Evolutionary conservation across 2,329 filamentous ascomycete species (phyloP).

Genomic region (Colletotrichum acutatum): DNA sequence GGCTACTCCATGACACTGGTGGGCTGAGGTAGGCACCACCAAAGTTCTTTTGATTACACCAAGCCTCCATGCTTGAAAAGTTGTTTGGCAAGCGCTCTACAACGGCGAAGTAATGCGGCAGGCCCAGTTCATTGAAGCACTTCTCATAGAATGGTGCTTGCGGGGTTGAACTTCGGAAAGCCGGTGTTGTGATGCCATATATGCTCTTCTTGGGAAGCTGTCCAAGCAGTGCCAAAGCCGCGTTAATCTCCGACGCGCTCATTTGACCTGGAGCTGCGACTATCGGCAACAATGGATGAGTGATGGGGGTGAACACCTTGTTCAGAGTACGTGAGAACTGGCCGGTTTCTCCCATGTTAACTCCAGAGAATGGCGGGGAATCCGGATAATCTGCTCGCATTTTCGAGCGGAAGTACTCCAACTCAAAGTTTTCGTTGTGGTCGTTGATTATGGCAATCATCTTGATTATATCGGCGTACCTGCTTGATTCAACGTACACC

Average conservation of each 20-base stretch:
- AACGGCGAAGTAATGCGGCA: slow-evolving; percentile 83
- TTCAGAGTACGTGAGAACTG: slow-evolving; percentile 87
- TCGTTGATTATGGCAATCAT: slow-evolving; percentile 89
- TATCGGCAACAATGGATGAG: slow-evolving; percentile 83
- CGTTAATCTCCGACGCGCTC: slow-evolving; percentile 87
- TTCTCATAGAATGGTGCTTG: slow-evolving; percentile 89
- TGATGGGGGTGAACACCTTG: slow-evolving; percentile 88
- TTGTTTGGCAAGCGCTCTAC: slow-evolving; percentile 77
- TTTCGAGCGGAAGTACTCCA: slow-evolving; percentile 87
- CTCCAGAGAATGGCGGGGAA: slow-evolving; percentile 79
- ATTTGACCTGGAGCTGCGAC: slow-evolving; percentile 89
- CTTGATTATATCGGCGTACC: slow-evolving; percentile 87
- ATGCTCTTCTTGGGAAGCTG: slow-evolving; percentile 83
- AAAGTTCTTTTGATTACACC: slow-evolving; percentile 79
- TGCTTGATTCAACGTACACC: slow-evolving; percentile 77
- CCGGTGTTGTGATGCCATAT: slow-evolving; percentile 80
- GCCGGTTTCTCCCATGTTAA: slow-evolving; percentile 90
- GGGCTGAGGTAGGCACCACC: slow-evolving; percentile 86
- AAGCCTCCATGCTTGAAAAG: slow-evolving; percentile 74
- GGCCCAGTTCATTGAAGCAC: slow-evolving; percentile 82
- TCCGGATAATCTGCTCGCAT: slow-evolving; percentile 76
- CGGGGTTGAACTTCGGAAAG: slow-evolving; percentile 71
- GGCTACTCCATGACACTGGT: slow-evolving; percentile 69
- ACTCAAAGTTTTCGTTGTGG: slow-evolving; percentile 88
- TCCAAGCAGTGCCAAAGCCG: slow-evolving; percentile 80